Evolutionary conservation across 768 basidiomycete species (phyloP), one percentile per base, ranked within the genome.

Genomic region (Omphalotus guepiniiformis): DNA sequence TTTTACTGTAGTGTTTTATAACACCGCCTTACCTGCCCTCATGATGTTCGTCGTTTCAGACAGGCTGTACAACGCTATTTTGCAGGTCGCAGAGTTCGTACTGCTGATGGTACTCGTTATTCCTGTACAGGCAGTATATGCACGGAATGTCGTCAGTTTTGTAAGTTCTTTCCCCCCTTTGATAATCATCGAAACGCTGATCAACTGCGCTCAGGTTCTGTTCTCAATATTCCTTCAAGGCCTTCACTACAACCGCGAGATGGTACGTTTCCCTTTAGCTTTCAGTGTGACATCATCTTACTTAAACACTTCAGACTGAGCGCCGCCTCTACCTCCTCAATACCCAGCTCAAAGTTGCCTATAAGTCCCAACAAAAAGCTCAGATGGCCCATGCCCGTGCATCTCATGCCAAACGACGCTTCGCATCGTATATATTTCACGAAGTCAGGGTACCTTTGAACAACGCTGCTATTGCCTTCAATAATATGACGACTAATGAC

Each of bases 391-490:
- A 67, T 64, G 52, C 51, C 27, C 54, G 53, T 30, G 67, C 70
- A 19, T 57, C 56, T 44, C 57, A 60, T 22, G 58, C 61, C 32
- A 67, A 66, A 48, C 28, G 63, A 44, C 64, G 75, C 26, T 74
- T 78, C 52, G 69, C 72, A 7, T 68, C 65, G 12, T 75, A 76
- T 55, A 73, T 76, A 55, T 75, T 75, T 54, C 73, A 75, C 54
- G 53, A 63, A 50, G 76, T 77, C 38, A 64, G 76, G 27, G 75
- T 78, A 2, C 76, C 76, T 19, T 67, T 78, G 54, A 77, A 77
- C 52, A 75, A 75, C 12, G 75, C n/a, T 39, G 47, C 27, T 0
- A 38, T 32, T 37, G 16, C 30, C 9, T 49, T 42, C 28, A 32
- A 48, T 28, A 48, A 39, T 16, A 28, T 48, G 39, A 32, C 19